Conservation (phyloP, 2,329 filamentous ascomycete genomes). For the Colletotrichum graminicola region DNA sequence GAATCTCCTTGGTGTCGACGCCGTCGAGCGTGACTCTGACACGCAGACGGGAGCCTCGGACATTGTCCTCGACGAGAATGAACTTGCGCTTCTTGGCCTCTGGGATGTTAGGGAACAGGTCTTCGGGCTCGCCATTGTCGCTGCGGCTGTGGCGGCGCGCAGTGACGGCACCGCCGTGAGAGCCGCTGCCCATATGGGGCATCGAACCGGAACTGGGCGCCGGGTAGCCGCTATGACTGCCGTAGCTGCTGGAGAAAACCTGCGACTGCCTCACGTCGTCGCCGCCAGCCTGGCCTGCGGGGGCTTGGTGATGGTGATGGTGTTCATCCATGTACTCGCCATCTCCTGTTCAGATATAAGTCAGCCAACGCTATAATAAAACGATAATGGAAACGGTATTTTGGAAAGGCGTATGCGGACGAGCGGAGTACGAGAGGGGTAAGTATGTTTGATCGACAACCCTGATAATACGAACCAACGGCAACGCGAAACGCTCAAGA, state of each 20-base stretch:
- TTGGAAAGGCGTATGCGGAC: conserved; percentile 29
- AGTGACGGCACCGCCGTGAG: conserved; percentile 51
- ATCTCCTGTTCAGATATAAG: conserved; percentile 61
- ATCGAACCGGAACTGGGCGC: conserved; percentile 70
- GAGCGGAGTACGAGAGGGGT: conserved; percentile 36
- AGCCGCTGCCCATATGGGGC: conserved; percentile 65
- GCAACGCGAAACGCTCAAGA: conserved; percentile 38
- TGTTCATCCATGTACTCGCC: conserved; percentile 73
- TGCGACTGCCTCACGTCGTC: conserved; percentile 80
- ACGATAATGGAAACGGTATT: conserved; percentile 26
- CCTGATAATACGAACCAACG: conserved; percentile 32
- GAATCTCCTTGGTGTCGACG: conserved; percentile 95
- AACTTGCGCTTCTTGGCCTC: conserved; percentile 96
- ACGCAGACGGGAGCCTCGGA: conserved; percentile 83
- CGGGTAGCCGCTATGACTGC: conserved; percentile 71
- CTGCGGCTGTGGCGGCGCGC: conserved; percentile 55
- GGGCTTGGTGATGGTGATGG: conserved; percentile 75
- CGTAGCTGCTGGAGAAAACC: conserved; percentile 75
- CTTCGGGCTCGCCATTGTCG: conserved; percentile 71
- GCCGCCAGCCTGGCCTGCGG: conserved; percentile 61
- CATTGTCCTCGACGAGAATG: conserved; percentile 92
- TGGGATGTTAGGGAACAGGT: conserved; percentile 88
- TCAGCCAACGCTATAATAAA: conserved; percentile 42
- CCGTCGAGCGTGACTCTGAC: conserved; percentile 94
- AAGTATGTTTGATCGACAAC: conserved; percentile 41